Percentiles rank a stretch among this genome's conserved stretches.
These are phyloP conservation scores for Nicotiana undulata DNA, from an alignment of 257 asterid species.

Conservation along the genomic window DNA sequence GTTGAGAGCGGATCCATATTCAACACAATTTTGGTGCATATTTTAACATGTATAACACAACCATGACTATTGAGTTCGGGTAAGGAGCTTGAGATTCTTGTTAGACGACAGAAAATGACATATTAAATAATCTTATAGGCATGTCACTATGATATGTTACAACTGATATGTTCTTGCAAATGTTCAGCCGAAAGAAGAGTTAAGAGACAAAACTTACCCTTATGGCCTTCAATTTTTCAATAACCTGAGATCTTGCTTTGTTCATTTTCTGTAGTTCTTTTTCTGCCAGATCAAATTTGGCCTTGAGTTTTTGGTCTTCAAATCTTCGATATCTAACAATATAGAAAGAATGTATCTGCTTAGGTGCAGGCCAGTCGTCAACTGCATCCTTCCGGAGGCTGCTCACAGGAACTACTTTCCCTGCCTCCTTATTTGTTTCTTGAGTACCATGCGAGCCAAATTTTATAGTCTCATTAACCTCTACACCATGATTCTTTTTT, in stretches of 20 bases:
- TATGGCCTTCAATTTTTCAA: slow-evolving; percentile 53
- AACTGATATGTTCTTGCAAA: background rate
- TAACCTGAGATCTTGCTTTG: slow-evolving; percentile 50
- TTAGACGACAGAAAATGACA: background rate
- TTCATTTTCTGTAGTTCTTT: slow-evolving; percentile 64
- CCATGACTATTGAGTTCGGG: background rate
- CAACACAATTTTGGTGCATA: background rate
- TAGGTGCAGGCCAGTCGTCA: slow-evolving; percentile 89
- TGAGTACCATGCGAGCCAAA: slow-evolving; percentile 35
- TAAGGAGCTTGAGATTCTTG: background rate
- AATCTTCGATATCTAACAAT: slow-evolving; percentile 48
- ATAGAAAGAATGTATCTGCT: slow-evolving; percentile 52
- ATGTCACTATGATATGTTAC: no score
- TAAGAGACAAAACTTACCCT: slow-evolving; percentile 36
- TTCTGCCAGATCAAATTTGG: slow-evolving; percentile 61
- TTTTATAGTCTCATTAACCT: slow-evolving; percentile 21
- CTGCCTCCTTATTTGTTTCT: slow-evolving; percentile 34
- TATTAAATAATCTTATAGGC: background rate
- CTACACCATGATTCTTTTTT: slow-evolving; percentile 8
- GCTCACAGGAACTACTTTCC: slow-evolving; percentile 27
- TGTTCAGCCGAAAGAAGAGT: background rate
- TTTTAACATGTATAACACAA: background rate
- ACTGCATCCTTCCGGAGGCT: slow-evolving; percentile 66
- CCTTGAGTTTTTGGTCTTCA: slow-evolving; percentile 63
- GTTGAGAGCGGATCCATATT: background rate